phyloP scores from a whole-genome alignment of 768 basidiomycete genomes.

The Psilocybe sp. region DNA sequence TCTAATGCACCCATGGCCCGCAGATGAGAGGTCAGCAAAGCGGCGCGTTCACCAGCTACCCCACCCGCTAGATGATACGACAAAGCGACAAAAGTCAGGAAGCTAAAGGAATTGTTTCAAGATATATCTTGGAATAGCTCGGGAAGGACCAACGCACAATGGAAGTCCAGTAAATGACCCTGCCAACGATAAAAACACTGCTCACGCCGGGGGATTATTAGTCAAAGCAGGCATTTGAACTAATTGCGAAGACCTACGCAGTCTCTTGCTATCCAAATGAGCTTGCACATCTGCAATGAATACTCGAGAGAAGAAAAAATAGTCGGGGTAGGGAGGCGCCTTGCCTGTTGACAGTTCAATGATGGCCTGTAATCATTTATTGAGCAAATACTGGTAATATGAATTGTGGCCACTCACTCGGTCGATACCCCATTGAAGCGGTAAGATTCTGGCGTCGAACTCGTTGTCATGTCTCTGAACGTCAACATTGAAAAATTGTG shows the following conservation, averaged over 20 bases:
- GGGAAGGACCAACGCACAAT: conserved; percentile 10
- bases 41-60: conserved; percentile 50
- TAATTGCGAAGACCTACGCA: not conserved
- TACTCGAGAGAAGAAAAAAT: conserved; percentile 38
- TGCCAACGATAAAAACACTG: conserved; percentile 11
- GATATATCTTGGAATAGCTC: not conserved
- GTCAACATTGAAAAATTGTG: conserved; percentile 59
- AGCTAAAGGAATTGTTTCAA: conserved; percentile 3
- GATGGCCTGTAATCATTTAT: conserved; percentile 52
- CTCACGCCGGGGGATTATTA: not conserved
- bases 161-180: conserved; percentile 11
- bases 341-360: conserved; percentile 64
- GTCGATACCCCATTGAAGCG: conserved; percentile 78
- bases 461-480: conserved; percentile 64
- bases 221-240: not conserved
- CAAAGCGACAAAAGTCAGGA: conserved; percentile 15
- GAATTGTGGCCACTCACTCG: conserved; percentile 35
- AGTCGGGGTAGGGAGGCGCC: conserved; percentile 45
- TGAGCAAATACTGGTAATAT: conserved; percentile 10
- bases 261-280: conserved; percentile 7
- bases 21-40: conserved; percentile 64
- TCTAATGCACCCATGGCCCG: conserved; percentile 78
- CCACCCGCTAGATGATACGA: conserved; percentile 16
- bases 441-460: conserved; percentile 63
- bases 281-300: conserved; percentile 33